Evolutionary conservation across 176 grass and related monocot genomes (phyloP), one percentile per base, ranked within the genome.

Genomic region (Triticum aestivum): DNA sequence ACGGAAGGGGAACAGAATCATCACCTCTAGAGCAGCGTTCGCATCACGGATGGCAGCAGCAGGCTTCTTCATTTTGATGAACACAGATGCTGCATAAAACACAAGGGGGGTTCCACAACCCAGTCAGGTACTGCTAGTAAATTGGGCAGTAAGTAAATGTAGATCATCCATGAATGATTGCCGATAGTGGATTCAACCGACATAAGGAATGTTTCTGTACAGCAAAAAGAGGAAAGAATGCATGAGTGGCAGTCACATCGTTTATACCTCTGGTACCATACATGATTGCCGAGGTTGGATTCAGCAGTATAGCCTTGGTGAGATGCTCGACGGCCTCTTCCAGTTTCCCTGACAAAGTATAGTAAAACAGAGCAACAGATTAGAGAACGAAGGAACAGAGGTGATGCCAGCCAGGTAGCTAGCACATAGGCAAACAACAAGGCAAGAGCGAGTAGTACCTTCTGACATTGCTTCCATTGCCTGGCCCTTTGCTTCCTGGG

Each of bases 1-100:
- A 15, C 44, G 8, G 23, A 12, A 3, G 6, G 11, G 12, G n/a
- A 74, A 29, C 12, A 5, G 11, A 45, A 23, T 27, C 12, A 17
- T 30, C 80, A 98, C 96, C 93, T 98, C 88, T 64, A 98, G 73
- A 82, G 96, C 96, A 39, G 90, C 91, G 82, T 78, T 98, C 79
- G 96, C 96, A 85, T 98, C 96, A 82, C 96, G 88, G 78, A 96
- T 94, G 82, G 96, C 96, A 86, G 96, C 96, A 88, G 86, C 73
- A 21, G 96, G 93, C 89, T 98, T 98, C 86, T 92, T 98, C 93
- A 98, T 98, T 86, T 98, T 96, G 33, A 98, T 98, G 70, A 91
- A 96, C 21, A 89, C 96, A 27, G 96, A 92, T 32, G 96, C 93
- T 98, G 90, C 73, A 91, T 17, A 15, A 29, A 69, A 45, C 17